Base-by-base conservation (phyloP, 179 eudicot genomes). In the Monotropa hypopitys region DNA sequence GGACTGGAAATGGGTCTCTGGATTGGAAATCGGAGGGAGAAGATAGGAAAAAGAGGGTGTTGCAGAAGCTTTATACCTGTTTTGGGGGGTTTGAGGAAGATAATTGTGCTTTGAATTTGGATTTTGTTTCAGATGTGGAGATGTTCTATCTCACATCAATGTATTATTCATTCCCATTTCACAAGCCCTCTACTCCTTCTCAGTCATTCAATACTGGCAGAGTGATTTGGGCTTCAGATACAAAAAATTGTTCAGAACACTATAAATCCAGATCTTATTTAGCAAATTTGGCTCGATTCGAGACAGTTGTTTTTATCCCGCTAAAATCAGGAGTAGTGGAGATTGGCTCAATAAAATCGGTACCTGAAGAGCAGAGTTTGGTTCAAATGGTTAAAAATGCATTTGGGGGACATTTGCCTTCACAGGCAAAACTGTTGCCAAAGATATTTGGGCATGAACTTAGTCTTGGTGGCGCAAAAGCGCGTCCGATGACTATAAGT, bases 361-460 rank as follows among this genome's bases (percentile, higher is more conserved):
- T 96, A 16, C 82, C 83, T 1, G 98, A 91, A 80, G 84, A 86
- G 1, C 70, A 92, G 63, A 57, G 21, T 57, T 57, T 57, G 62
- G 77, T 90, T 73, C 88, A 89, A 35, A 80, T 83, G 87, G 85
- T 89, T 5, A 92, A 85, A 53, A 74, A 84, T 21, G 33, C 86
- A 7, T 75, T 89, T 77, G 91, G 86, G 20, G 91, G 83, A 53
- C 67, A 86, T 51, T 87, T 77, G 15, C 32, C 85, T 16, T 45
- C 81, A 28, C 93, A 86, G 74, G 76, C 89, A 33, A 90, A 89
- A 83, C 76, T 82, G 15, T 46, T 21, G 23, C 65, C 28, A 30
- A 90, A 87, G 87, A 84, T 92, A 40, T 95, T 95, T 59, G 97
- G 97, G 73, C 95, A 93, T 74, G 97, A 93, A 18, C 95, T 91